Evolutionary conservation across 352 stramenopile species (phyloP).

Genomic region (Globisporangium acanthophoron): DNA sequence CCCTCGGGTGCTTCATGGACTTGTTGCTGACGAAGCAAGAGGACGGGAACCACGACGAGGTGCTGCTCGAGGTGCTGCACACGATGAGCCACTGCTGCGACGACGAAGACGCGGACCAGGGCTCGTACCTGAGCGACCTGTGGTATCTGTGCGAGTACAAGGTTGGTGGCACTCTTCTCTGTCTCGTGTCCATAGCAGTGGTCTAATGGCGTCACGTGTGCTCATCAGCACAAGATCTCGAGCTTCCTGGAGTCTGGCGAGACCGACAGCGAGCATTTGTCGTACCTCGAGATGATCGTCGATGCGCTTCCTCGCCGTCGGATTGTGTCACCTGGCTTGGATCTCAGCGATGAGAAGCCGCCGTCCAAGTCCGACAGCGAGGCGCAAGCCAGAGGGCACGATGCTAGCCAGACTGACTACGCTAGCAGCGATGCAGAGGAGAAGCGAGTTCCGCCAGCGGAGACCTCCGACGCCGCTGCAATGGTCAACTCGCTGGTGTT

Average conservation of each 20-base stretch:
- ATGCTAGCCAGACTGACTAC: not conserved
- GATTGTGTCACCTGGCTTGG: constrained; percentile 8
- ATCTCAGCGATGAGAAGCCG: not conserved
- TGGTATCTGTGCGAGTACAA: constrained; percentile 61
- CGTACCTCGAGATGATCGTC: constrained; percentile 70
- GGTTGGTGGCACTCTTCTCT: constrained; percentile 10
- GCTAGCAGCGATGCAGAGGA: constrained; percentile 3
- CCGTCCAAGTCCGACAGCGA: not conserved
- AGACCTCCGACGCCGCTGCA: not conserved
- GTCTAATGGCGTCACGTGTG: not conserved
- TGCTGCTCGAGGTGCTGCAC: constrained; percentile 55
- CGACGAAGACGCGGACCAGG: constrained; percentile 44
- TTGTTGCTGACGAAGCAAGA: constrained; percentile 27
- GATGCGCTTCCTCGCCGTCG: constrained; percentile 51
- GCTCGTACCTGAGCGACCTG: constrained; percentile 68
- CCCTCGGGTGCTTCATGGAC: constrained; percentile 30
- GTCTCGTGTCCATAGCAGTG: too few relatives aligned
- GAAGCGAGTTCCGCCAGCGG: not conserved
- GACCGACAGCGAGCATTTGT: constrained; percentile 52
- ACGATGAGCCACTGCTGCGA: constrained; percentile 49
- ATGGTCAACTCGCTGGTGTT: constrained; percentile 28
- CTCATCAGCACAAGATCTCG: constrained; percentile 36
- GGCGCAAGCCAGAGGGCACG: not conserved
- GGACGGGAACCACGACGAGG: constrained; percentile 21
- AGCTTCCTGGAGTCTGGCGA: constrained; percentile 46